Conservation (phyloP, 345 rosid species). For the Durio zibethinus region DNA sequence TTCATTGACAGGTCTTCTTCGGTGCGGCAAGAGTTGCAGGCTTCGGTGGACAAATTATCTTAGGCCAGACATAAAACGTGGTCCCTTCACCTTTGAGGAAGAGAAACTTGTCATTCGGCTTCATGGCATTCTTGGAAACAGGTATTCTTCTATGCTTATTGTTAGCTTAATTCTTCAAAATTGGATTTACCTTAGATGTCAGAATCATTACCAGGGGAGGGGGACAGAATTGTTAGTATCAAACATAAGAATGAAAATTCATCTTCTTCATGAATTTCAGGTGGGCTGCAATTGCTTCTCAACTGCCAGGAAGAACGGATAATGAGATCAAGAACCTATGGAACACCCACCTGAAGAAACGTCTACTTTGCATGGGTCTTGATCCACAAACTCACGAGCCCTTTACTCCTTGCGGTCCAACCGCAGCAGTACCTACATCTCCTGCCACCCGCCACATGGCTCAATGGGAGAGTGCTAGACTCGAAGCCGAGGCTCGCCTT, state of each 20-base stretch:
- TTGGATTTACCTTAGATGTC: too few relatives aligned
- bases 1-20: constrained; percentile 58
- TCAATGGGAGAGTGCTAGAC: constrained; percentile 97
- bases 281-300: constrained; percentile 99
- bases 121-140: constrained; percentile 93
- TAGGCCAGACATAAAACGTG: constrained; percentile 90
- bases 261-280: constrained; percentile 24
- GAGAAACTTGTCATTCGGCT: constrained; percentile 93
- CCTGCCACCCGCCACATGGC: constrained; percentile 90
- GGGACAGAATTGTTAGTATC: neutral
- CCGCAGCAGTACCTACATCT: constrained; percentile 45
- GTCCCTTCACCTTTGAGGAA: constrained; percentile 84
- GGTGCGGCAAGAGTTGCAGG: constrained; percentile 97
- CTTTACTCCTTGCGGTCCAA: constrained; percentile 35
- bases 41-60: constrained; percentile 97
- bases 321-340: constrained; percentile 96
- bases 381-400: constrained; percentile 89
- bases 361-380: constrained; percentile 73
- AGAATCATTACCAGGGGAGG: neutral
- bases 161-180: neutral
- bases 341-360: constrained; percentile 96
- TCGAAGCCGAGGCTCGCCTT: constrained; percentile 94
- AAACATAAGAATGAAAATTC: too few relatives aligned
- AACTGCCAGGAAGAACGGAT: constrained; percentile 93
- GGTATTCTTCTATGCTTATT: constrained; percentile 35